Evolutionary conservation across 495 filamentous ascomycete genomes (phyloP).

Genomic region (Tuber indicum): DNA sequence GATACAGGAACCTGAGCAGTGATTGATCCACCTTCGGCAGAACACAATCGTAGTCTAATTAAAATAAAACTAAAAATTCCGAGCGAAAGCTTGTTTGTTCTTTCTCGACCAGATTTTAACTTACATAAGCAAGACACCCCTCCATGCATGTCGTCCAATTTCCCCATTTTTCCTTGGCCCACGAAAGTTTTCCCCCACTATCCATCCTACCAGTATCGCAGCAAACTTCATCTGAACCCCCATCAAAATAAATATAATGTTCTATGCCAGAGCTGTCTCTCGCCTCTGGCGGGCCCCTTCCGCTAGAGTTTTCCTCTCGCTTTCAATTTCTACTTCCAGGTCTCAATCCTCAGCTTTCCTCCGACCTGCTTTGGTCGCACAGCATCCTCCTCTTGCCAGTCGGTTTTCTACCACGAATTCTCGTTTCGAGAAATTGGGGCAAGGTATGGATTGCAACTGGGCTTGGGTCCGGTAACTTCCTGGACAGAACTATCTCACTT

Average conservation of each 20-base stretch:
- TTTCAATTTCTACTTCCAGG: conserved; percentile 14
- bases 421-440: conserved; percentile 30
- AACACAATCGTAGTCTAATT: neutral
- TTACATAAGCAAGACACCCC: neutral
- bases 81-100: neutral
- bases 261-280: conserved; percentile 25
- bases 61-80: neutral
- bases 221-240: neutral
- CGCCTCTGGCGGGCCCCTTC: conserved; percentile 24
- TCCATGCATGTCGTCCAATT: neutral
- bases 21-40: neutral
- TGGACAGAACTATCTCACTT: conserved; percentile 17
- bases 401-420: conserved; percentile 32
- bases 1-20: neutral
- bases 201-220: neutral
- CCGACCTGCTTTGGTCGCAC: conserved; percentile 5
- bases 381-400: conserved; percentile 17
- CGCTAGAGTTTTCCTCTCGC: conserved; percentile 5
- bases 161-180: neutral
- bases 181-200: neutral
- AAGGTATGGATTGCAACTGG: conserved; percentile 42
- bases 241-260: conserved; percentile 21
- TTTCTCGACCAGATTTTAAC: neutral
- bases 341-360: conserved; percentile 14
- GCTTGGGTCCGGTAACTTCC: neutral